These are phyloP conservation scores for Emiliania huxleyi DNA, from an alignment of 78 protist species.

Conservation along the genomic window DNA sequence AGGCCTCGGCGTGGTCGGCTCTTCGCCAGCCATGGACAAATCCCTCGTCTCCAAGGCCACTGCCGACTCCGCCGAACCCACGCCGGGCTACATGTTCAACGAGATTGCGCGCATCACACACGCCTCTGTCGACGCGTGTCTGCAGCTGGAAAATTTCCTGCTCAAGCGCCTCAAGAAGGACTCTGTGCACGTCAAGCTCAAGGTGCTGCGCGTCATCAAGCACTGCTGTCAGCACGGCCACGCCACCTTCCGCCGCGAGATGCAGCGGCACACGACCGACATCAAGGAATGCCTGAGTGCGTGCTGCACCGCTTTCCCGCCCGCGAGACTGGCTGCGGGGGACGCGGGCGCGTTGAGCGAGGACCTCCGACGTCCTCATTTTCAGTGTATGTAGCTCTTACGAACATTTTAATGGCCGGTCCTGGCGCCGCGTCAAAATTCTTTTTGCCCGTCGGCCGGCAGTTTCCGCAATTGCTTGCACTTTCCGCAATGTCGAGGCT, in stretches of 20 bases:
- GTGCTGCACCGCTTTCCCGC: too few relatives aligned
- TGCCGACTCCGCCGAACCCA: background rate
- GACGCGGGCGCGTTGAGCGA: too few relatives aligned
- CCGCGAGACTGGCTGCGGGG: too few relatives aligned
- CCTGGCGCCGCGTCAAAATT: too few relatives aligned
- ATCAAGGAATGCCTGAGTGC: background rate
- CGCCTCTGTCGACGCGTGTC: background rate
- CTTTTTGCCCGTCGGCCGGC: too few relatives aligned
- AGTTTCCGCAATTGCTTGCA: too few relatives aligned
- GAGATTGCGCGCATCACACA: constrained; percentile 8
- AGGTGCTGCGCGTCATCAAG: constrained; percentile 16
- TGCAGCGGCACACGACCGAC: background rate
- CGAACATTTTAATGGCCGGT: too few relatives aligned
- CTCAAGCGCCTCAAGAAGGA: background rate
- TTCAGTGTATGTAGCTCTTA: too few relatives aligned
- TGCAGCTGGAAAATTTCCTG: background rate
- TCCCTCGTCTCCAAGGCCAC: background rate
- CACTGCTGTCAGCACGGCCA: constrained; percentile 23
- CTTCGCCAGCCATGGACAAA: too few relatives aligned
- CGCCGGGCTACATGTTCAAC: constrained; percentile 43
- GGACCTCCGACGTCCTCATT: too few relatives aligned
- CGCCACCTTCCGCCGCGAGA: background rate
- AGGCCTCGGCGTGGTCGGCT: too few relatives aligned
- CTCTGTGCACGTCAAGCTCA: background rate
- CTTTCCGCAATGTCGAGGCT: too few relatives aligned